Conservation (phyloP, 228 moss, liverwort and hornwort species). For the Sphagnum magellanicum region DNA sequence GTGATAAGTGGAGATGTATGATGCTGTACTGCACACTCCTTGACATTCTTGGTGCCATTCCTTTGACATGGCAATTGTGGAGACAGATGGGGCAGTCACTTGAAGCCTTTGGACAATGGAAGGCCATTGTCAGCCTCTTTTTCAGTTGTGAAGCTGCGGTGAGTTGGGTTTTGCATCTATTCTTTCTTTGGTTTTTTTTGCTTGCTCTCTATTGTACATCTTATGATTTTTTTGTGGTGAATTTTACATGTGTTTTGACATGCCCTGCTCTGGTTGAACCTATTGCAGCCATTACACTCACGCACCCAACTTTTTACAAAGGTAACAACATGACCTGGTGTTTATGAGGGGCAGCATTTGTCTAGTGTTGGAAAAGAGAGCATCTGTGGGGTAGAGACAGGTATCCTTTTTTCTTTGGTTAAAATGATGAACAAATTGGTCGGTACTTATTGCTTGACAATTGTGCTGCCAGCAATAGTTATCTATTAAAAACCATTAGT, state of each 20-base stretch:
- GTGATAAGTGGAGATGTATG: neutral
- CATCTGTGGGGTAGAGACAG: neutral
- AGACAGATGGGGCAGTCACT: constrained; percentile 98
- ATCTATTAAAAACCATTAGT: neutral
- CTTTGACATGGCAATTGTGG: no score
- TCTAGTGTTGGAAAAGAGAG: no score
- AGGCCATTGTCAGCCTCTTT: constrained; percentile 72
- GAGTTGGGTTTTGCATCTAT: constrained; percentile 17
- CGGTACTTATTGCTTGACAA: neutral
- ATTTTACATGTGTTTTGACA: neutral
- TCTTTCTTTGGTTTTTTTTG: neutral
- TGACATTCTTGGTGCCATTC: neutral
- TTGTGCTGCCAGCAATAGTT: no score
- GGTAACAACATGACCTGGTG: constrained; percentile 24
- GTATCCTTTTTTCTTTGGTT: neutral
- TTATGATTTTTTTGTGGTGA: neutral
- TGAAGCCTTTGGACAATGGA: constrained; percentile 96
- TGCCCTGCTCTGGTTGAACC: neutral
- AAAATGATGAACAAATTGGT: no score
- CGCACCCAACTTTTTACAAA: constrained; percentile 71
- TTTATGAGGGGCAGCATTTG: no score
- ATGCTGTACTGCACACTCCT: neutral
- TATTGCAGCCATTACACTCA: constrained; percentile 63
- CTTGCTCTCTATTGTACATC: neutral
- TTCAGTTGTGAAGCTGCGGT: constrained; percentile 80